Evolutionary conservation across 2,329 filamentous ascomycete genomes (phyloP).

Genomic region (Paraphoma chrysanthemicola): DNA sequence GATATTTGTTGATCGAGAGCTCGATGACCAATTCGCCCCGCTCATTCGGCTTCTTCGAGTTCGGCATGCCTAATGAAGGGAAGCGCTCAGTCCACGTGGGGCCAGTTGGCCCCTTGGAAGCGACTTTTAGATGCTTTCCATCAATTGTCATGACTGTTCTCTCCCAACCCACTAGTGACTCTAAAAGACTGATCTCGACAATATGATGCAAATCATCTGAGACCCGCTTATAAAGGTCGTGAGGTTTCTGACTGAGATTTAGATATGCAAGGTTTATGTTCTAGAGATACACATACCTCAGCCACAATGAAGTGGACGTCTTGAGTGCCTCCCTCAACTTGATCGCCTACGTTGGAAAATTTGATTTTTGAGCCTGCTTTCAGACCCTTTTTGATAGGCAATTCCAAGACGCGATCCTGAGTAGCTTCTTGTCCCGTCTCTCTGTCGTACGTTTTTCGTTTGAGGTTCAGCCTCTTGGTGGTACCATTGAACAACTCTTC

Average conservation of each 20-base stretch:
- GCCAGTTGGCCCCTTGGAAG: neutral
- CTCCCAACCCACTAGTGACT: neutral
- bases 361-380: neutral
- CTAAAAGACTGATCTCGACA: neutral
- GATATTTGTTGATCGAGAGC: neutral
- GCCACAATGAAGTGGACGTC: neutral
- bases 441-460: neutral
- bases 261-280: neutral
- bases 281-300: neutral
- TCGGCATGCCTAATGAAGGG: neutral
- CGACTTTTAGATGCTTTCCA: neutral
- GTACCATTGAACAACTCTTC: neutral
- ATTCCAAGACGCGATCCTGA: neutral
- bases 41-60: neutral
- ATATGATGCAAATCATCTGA: neutral
- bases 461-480: neutral
- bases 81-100: neutral
- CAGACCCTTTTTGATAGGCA: neutral
- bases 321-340: neutral
- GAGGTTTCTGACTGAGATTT: neutral
- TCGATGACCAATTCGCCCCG: neutral
- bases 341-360: neutral
- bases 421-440: neutral
- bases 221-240: neutral
- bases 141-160: neutral